A percentile compares a stretch with the other conserved stretches of the same genome.
phyloP scores from a whole-genome alignment of 83 land plant species.

The Larix sibirica region DNA sequence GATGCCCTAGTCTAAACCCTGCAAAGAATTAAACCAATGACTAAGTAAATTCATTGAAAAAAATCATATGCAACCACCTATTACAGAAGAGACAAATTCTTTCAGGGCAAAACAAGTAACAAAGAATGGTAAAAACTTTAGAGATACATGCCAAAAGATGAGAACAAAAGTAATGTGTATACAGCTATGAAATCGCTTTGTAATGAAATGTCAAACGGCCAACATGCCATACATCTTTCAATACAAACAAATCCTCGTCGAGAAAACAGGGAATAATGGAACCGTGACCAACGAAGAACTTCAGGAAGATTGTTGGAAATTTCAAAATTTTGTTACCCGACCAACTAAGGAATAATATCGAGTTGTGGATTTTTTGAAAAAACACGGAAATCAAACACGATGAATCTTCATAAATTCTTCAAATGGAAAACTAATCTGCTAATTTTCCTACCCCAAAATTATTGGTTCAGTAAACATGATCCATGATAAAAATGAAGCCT shows the following conservation, averaged over 20 bases:
- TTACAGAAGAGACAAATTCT: background rate
- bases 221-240: background rate
- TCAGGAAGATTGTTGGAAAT: background rate
- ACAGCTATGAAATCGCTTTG: background rate
- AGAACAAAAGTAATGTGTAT: background rate
- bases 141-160: background rate
- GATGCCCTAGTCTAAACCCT: constrained; percentile 34
- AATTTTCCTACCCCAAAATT: background rate
- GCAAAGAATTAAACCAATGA: constrained; percentile 5
- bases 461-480: no score
- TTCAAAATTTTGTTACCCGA: background rate
- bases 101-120: background rate
- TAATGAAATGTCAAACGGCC: background rate
- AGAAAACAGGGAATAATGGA: background rate
- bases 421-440: background rate
- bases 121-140: background rate
- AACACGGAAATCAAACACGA: background rate
- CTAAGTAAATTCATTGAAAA: background rate
- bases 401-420: background rate
- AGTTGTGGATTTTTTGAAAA: background rate
- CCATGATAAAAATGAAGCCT: no score
- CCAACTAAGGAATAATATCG: background rate
- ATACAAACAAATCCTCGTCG: background rate
- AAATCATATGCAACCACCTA: background rate
- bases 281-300: background rate